Evolutionary conservation across 2,329 filamentous ascomycete species (phyloP).

Genomic region (Aspergillus terreus): DNA sequence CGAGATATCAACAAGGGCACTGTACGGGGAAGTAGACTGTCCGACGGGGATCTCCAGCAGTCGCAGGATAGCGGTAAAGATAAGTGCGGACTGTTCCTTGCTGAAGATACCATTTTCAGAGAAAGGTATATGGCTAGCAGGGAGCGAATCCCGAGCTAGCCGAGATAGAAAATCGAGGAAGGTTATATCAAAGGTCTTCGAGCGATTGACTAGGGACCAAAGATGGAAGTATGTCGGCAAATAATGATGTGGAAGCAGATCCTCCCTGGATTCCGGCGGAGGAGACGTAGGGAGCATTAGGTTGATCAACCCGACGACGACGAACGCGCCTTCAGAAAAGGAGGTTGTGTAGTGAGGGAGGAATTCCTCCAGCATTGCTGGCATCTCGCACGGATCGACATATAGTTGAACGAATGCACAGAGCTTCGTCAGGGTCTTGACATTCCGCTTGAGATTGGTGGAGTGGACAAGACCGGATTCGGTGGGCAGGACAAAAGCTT

Average conservation of each 20-base stretch:
- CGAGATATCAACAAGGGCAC: conserved; percentile 71
- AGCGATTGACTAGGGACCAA: conserved; percentile 90
- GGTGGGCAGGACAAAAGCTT: conserved; percentile 79
- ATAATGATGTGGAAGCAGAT: conserved; percentile 83
- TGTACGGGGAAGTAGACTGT: conserved; percentile 91
- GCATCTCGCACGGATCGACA: conserved; percentile 83
- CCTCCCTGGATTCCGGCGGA: conserved; percentile 60
- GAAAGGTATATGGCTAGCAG: conserved; percentile 72
- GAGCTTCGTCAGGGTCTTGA: conserved; percentile 77
- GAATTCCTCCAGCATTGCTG: conserved; percentile 75
- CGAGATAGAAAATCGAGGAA: conserved; percentile 89
- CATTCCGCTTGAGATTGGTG: conserved; percentile 61
- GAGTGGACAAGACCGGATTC: conserved; percentile 67
- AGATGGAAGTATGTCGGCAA: conserved; percentile 93
- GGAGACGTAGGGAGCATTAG: conserved; percentile 81
- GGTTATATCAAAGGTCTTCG: conserved; percentile 78
- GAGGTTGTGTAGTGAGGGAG: conserved; percentile 89
- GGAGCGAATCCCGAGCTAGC: conserved; percentile 76
- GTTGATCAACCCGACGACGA: conserved; percentile 85
- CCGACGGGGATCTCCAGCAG: conserved; percentile 94
- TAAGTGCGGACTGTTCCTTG: conserved; percentile 81
- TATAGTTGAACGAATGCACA: conserved; percentile 88
- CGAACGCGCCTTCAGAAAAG: conserved; percentile 85
- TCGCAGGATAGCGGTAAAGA: conserved; percentile 87
- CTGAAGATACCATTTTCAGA: conserved; percentile 87